These are phyloP conservation scores for Penicillium paxilli DNA, from an alignment of 495 filamentous ascomycete genomes.

Conservation along the genomic window DNA sequence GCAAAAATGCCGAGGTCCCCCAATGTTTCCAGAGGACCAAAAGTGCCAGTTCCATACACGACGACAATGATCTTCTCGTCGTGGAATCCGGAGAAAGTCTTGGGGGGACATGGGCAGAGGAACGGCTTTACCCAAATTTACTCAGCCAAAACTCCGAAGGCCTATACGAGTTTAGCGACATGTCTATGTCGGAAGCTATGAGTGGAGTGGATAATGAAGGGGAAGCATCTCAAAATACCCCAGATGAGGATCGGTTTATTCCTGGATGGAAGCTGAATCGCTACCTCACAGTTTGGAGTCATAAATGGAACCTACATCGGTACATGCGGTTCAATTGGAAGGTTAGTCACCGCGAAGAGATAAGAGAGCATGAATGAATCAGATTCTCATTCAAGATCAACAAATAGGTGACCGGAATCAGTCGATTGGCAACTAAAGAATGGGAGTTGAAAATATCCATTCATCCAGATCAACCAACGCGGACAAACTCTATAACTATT, in stretches of 20 bases:
- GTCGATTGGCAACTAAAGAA: constrained; percentile 25
- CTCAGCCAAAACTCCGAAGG: constrained; percentile 37
- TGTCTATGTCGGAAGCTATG: constrained; percentile 51
- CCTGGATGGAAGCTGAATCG: constrained; percentile 60
- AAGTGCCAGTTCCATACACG: constrained; percentile 12
- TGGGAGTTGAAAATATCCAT: constrained; percentile 23
- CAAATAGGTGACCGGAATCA: constrained; percentile 21
- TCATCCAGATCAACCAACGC: neutral
- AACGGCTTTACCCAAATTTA: constrained; percentile 57
- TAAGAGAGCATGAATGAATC: too few species aligned
- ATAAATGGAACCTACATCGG: constrained; percentile 53
- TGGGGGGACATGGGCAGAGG: constrained; percentile 65
- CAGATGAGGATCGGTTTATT: constrained; percentile 48
- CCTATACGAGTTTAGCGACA: constrained; percentile 52
- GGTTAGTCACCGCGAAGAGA: constrained; percentile 25
- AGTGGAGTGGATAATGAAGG: neutral
- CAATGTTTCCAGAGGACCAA: constrained; percentile 6
- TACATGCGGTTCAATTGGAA: constrained; percentile 53
- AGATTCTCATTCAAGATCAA: neutral
- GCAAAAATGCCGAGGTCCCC: constrained; percentile 2
- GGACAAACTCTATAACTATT: constrained; percentile 19
- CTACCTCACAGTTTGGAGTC: constrained; percentile 60
- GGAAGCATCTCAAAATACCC: constrained; percentile 3
- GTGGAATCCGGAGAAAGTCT: constrained; percentile 51
- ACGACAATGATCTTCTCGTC: constrained; percentile 33